phyloP scores from a whole-genome alignment of 768 basidiomycete species.

The Lepiota brunneoincarnata region DNA sequence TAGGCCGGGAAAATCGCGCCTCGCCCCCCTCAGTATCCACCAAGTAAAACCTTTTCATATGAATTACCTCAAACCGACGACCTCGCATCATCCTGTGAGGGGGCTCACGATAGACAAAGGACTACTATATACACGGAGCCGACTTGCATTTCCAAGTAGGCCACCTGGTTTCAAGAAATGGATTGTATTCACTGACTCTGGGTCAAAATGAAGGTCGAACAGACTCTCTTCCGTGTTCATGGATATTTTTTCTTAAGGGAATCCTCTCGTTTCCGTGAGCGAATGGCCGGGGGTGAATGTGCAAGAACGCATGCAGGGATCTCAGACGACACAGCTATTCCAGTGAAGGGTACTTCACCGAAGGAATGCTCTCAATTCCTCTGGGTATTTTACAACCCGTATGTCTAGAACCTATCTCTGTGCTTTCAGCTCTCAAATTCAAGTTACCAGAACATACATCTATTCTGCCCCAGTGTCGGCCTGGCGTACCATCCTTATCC shows the following conservation, averaged over 20 bases:
- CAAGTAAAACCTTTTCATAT: background rate
- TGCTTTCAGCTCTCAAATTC: slow-evolving; percentile 15
- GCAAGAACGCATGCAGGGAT: slow-evolving; percentile 28
- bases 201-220: slow-evolving; percentile 33
- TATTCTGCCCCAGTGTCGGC: slow-evolving; percentile 20
- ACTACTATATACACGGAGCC: background rate
- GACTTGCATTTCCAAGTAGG: slow-evolving; percentile 1
- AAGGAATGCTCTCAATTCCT: slow-evolving; percentile 54
- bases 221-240: slow-evolving; percentile 48
- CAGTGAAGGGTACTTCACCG: slow-evolving; percentile 39
- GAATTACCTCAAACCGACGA: background rate
- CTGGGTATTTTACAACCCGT: background rate
- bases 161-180: background rate
- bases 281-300: slow-evolving; percentile 23
- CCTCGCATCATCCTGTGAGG: background rate
- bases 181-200: background rate
- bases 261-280: slow-evolving; percentile 39
- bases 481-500: background rate
- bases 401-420: background rate
- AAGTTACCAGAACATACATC: background rate
- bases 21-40: too few relatives aligned
- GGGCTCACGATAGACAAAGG: background rate
- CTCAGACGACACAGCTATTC: slow-evolving; percentile 32
- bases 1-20: too few relatives aligned
- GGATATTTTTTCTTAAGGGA: slow-evolving; percentile 54